phyloP scores from a whole-genome alignment of 2,329 filamentous ascomycete genomes.

The Colletotrichum musicola region DNA sequence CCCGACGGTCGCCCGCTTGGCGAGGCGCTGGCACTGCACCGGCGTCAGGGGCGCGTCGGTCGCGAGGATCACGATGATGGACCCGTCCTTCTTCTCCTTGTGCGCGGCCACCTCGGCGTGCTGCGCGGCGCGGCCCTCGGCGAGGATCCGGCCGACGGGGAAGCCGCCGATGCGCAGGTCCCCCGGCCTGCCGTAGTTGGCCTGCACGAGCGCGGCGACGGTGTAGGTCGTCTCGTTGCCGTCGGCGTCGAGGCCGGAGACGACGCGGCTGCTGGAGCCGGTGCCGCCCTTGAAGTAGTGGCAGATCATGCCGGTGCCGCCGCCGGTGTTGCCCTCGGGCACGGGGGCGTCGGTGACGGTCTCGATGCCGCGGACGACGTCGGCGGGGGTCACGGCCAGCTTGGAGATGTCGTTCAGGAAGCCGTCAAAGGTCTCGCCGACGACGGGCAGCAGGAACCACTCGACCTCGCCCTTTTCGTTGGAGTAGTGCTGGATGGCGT shows the following conservation, averaged over 20 bases:
- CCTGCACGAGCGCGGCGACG: conserved; percentile 72
- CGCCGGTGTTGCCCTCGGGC: conserved; percentile 72
- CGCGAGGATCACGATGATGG: conserved; percentile 70
- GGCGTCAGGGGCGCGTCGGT: conserved; percentile 73
- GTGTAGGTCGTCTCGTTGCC: conserved; percentile 61
- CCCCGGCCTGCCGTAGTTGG: conserved; percentile 71
- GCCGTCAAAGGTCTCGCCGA: conserved; percentile 75
- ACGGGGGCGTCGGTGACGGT: conserved; percentile 64
- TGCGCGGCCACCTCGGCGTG: conserved; percentile 41
- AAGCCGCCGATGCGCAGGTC: conserved; percentile 71
- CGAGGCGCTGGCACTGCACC: conserved; percentile 67
- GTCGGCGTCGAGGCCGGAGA: conserved; percentile 57
- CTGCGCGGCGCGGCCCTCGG: conserved; percentile 53
- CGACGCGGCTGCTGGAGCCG: conserved; percentile 69
- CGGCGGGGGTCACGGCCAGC: conserved; percentile 66
- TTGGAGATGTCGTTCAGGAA: conserved; percentile 68
- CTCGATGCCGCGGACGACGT: conserved; percentile 67
- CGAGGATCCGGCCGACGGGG: conserved; percentile 70
- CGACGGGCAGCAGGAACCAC: conserved; percentile 68
- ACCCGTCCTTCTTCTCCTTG: conserved; percentile 70
- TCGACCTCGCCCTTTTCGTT: conserved; percentile 59
- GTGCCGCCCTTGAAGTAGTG: conserved; percentile 77
- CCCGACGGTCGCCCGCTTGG: conserved; percentile 72
- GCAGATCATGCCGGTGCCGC: conserved; percentile 77
- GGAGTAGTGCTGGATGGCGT: conserved; percentile 61